phyloP scores from a whole-genome alignment of 805 yeast species.

The Candida arabinofermentans region DNA sequence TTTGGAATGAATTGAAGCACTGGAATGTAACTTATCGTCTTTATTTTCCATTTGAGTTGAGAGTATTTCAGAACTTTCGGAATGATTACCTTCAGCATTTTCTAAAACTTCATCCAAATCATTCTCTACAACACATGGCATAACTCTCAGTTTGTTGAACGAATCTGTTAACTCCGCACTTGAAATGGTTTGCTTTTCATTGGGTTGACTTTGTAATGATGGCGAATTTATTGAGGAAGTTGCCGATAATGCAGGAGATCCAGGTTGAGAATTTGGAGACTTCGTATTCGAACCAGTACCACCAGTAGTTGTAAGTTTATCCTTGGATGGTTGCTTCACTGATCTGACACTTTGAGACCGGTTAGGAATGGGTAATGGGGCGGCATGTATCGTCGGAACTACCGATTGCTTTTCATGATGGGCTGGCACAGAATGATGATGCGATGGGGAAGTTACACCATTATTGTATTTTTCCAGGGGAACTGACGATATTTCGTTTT shows the following conservation, averaged over 20 bases:
- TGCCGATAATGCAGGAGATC: conserved; percentile 19
- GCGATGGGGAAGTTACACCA: neutral
- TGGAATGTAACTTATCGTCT: neutral
- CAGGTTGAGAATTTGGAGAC: conserved; percentile 10
- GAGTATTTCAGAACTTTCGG: neutral
- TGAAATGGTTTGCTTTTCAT: conserved; percentile 8
- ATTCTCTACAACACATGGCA: conserved; percentile 32
- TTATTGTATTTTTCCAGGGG: neutral
- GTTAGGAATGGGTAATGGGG: conserved; percentile 14
- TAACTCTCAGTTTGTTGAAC: conserved; percentile 24
- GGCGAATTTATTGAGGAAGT: conserved; percentile 16
- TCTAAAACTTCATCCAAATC: conserved; percentile 31
- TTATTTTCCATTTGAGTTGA: neutral
- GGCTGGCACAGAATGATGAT: too few species aligned
- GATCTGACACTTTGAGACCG: conserved; percentile 8
- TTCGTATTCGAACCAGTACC: neutral
- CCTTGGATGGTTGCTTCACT: conserved; percentile 1
- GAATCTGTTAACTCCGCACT: conserved; percentile 23
- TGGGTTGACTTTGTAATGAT: conserved; percentile 6
- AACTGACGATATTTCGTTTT: neutral
- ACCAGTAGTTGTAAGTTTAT: neutral
- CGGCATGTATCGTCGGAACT: neutral
- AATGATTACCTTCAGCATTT: conserved; percentile 3
- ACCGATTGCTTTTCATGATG: neutral
- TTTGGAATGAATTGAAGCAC: too few species aligned